A percentile compares a stretch with the other conserved stretches of the same genome.
Conservation (phyloP, 2,329 filamentous ascomycete species). For the Xylariaceae sp. region DNA sequence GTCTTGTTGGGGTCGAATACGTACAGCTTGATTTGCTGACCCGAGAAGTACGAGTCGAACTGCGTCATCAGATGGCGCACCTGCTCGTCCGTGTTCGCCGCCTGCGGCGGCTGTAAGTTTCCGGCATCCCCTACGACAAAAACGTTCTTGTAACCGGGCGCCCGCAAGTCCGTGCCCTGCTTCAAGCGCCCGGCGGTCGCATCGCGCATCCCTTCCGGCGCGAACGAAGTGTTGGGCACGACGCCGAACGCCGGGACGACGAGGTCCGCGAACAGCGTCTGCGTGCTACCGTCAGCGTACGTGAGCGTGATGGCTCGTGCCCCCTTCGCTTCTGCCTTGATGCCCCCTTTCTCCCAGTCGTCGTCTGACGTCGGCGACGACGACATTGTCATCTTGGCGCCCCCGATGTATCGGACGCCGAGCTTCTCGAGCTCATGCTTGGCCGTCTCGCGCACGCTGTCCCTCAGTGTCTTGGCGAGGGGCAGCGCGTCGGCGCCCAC, state of each 20-base stretch:
- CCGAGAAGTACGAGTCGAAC: constrained; percentile 41
- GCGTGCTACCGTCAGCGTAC: constrained; percentile 42
- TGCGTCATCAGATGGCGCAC: constrained; percentile 20
- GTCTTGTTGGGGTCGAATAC: constrained; percentile 36
- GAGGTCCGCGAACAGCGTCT: constrained; percentile 50
- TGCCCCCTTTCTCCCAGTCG: constrained; percentile 10
- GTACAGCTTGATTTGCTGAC: constrained; percentile 42
- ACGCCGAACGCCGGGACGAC: constrained; percentile 57
- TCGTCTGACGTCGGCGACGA: constrained; percentile 22
- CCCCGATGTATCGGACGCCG: constrained; percentile 50
- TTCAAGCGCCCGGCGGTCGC: constrained; percentile 44
- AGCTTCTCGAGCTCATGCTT: constrained; percentile 51
- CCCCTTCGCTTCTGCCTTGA: background rate
- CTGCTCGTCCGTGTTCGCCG: constrained; percentile 44
- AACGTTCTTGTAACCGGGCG: constrained; percentile 47
- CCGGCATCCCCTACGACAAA: constrained; percentile 55
- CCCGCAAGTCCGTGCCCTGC: constrained; percentile 48
- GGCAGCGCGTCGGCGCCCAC: constrained; percentile 50
- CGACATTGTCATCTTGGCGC: constrained; percentile 44
- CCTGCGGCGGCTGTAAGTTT: constrained; percentile 48
- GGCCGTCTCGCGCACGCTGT: constrained; percentile 49
- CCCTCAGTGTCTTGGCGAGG: constrained; percentile 42
- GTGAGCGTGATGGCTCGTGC: constrained; percentile 28
- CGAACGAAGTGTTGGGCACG: constrained; percentile 53
- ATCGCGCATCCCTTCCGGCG: constrained; percentile 47